Conservation (phyloP, 176 grass and related monocot genomes). For the Cymbopogon citratus region DNA sequence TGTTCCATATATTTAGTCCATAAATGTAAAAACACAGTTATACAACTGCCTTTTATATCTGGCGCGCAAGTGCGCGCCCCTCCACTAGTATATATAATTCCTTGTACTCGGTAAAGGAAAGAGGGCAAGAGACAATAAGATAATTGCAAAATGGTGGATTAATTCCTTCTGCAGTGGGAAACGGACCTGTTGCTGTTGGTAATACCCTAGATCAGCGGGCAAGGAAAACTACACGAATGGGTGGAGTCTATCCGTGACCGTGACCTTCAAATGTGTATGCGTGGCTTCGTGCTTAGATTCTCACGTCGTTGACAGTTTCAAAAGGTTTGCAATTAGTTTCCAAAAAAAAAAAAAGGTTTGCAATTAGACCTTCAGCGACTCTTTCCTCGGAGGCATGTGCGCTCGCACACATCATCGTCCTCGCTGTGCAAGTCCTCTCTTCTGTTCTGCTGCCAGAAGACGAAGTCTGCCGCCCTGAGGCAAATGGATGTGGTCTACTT, state of each 20-base stretch:
- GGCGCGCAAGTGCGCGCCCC: too few species aligned
- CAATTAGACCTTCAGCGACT: neutral
- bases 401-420: neutral
- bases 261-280: neutral
- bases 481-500: constrained; percentile 25
- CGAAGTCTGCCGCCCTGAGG: neutral
- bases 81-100: neutral
- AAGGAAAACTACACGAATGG: neutral
- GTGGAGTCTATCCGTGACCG: neutral
- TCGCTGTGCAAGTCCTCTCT: neutral
- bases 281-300: neutral
- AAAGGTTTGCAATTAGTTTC: neutral
- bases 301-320: neutral
- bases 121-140: neutral
- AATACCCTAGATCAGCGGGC: neutral
- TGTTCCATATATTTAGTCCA: too few species aligned
- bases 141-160: neutral
- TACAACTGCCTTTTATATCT: too few species aligned
- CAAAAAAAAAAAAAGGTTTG: too few species aligned
- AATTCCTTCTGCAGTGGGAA: neutral
- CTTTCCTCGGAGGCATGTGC: neutral
- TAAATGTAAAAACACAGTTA: too few species aligned
- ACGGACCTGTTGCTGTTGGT: neutral
- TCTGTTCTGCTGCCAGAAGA: neutral
- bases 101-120: neutral